A percentile compares a stretch with the other conserved stretches of the same genome.
phyloP scores from a whole-genome alignment of 148 eudicot species.

The Rhododendron williamsianum region DNA sequence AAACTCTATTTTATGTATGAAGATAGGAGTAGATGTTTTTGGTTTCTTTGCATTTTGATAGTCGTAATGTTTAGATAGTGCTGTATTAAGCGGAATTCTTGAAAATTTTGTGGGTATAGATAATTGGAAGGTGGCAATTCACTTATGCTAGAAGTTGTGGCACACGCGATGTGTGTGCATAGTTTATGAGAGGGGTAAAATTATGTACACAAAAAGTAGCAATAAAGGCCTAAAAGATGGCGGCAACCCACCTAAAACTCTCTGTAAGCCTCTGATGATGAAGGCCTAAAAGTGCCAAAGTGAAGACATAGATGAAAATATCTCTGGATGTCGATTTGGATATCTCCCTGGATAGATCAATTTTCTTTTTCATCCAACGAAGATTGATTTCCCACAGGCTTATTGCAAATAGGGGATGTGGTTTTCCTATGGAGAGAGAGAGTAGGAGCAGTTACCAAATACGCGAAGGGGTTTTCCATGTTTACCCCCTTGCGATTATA shows the following conservation, averaged over 20 bases:
- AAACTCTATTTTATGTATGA: not conserved
- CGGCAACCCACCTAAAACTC: not conserved
- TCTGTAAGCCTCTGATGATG: not conserved
- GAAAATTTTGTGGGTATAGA: not conserved
- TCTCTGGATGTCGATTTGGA: not conserved
- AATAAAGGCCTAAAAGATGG: not conserved
- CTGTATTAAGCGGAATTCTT: not conserved
- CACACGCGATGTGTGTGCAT: not conserved
- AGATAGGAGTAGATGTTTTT: not conserved
- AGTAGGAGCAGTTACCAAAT: not conserved
- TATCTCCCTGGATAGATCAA: not conserved
- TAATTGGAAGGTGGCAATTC: not conserved
- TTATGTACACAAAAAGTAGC: not conserved
- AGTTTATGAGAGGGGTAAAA: not conserved
- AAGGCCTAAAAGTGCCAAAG: not conserved
- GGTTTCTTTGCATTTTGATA: not conserved
- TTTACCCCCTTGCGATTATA: not conserved
- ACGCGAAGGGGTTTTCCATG: not conserved
- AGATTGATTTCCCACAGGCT: not conserved
- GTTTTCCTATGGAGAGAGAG: not conserved
- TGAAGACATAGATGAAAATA: not conserved
- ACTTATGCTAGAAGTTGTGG: not conserved
- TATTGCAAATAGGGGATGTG: not conserved
- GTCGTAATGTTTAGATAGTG: not conserved
- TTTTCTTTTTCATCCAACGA: not conserved